phyloP scores from a whole-genome alignment of 768 basidiomycete species.

The Pholiota microspora region DNA sequence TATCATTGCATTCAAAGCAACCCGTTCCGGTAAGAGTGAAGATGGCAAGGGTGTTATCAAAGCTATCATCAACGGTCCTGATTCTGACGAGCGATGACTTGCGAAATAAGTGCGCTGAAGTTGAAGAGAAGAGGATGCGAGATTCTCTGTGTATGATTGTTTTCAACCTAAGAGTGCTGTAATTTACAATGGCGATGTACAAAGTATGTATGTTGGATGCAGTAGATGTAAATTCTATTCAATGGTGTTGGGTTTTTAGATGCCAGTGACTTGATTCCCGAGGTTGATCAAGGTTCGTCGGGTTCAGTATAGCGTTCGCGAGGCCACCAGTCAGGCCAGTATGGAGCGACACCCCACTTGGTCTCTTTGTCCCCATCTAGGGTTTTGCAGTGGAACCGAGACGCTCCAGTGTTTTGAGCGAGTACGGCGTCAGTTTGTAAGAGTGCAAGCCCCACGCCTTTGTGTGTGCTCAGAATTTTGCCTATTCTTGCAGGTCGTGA shows the following conservation, averaged over 20 bases:
- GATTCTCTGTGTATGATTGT: not conserved
- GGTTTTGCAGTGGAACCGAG: constrained; percentile 39
- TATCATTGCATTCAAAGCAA: constrained; percentile 77
- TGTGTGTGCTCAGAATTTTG: constrained; percentile 62
- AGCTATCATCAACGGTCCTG: constrained; percentile 83
- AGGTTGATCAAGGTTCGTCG: not conserved
- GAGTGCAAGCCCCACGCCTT: constrained; percentile 72
- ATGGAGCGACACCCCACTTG: constrained; percentile 51
- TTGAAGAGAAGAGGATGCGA: not conserved
- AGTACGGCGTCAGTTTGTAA: constrained; percentile 77
- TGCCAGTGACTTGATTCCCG: too few species aligned
- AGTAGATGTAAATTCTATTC: not conserved
- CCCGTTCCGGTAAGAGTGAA: constrained; percentile 72
- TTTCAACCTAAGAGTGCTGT: not conserved
- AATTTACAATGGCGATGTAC: not conserved
- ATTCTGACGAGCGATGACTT: constrained; percentile 8
- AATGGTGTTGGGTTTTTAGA: not conserved
- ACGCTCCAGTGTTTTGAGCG: constrained; percentile 45
- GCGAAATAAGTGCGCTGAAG: not conserved
- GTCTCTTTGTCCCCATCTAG: constrained; percentile 19
- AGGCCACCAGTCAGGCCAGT: constrained; percentile 73
- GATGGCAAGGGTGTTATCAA: constrained; percentile 92
- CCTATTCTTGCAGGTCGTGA: constrained; percentile 72
- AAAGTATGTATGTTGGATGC: not conserved
- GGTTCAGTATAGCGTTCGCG: constrained; percentile 8